Evolutionary conservation across 225 moss, liverwort and hornwort species (phyloP).

Genomic region (Anthoceros angustus): DNA sequence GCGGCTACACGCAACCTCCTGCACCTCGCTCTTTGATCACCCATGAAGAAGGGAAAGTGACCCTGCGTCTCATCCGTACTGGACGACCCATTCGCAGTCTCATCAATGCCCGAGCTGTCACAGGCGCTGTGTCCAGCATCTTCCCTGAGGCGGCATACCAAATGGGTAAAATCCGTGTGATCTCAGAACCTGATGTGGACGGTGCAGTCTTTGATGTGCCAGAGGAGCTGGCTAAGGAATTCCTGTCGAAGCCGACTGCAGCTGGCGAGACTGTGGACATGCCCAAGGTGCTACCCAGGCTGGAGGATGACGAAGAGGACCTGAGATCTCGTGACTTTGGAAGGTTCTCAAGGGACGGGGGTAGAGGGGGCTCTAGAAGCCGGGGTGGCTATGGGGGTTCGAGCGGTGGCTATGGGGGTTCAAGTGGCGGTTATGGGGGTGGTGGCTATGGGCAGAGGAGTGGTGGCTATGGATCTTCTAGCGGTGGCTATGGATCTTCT

Average conservation of each 20-base stretch:
- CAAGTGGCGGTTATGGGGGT: too few species aligned
- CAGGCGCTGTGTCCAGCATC: conserved; percentile 49
- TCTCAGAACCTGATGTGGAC: conserved; percentile 49
- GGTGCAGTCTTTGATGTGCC: conserved; percentile 75
- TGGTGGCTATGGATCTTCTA: neutral
- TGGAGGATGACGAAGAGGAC: neutral
- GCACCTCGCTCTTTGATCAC: conserved; percentile 67
- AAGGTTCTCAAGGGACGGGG: neutral
- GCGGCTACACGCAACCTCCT: conserved; percentile 86
- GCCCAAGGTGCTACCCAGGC: conserved; percentile 37
- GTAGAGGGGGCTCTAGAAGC: too few species aligned
- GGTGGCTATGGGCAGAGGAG: too few species aligned
- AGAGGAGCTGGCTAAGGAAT: conserved; percentile 50
- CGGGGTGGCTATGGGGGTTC: too few species aligned
- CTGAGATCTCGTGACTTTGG: neutral
- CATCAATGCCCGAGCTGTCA: conserved; percentile 41
- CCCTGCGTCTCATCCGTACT: conserved; percentile 46
- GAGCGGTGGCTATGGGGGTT: too few species aligned
- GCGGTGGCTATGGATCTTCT: neutral
- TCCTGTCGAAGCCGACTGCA: conserved; percentile 35
- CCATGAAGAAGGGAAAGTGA: conserved; percentile 51
- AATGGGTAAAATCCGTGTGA: conserved; percentile 58
- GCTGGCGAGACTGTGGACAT: conserved; percentile 41
- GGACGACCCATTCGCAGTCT: conserved; percentile 25
- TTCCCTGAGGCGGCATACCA: conserved; percentile 48